Evolutionary conservation across 768 basidiomycete species (phyloP).

Genomic region (Thelephora aurantiotincta): DNA sequence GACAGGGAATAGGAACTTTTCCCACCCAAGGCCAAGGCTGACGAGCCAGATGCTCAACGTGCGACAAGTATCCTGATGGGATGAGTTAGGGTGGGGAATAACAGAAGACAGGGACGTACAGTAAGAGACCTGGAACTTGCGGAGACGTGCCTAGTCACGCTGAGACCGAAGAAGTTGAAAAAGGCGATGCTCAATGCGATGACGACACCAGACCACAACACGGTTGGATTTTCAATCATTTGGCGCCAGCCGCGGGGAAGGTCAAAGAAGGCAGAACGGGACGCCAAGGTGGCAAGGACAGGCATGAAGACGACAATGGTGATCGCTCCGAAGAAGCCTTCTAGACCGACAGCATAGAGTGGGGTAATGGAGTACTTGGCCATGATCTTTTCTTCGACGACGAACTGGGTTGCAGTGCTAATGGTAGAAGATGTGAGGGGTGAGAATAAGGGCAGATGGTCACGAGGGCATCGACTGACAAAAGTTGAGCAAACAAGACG

Average conservation of each 20-base stretch:
- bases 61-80: slow-evolving; percentile 63
- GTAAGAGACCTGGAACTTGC: slow-evolving; percentile 86
- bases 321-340: slow-evolving; percentile 82
- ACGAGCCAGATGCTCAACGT: slow-evolving; percentile 95
- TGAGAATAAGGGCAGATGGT: slow-evolving; percentile 6
- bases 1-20: slow-evolving; percentile 67
- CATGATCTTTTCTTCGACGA: slow-evolving; percentile 96
- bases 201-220: slow-evolving; percentile 29
- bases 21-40: slow-evolving; percentile 84
- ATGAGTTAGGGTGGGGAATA: no score
- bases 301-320: slow-evolving; percentile 73
- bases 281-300: slow-evolving; percentile 56
- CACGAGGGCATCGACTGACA: slow-evolving; percentile 37
- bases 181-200: slow-evolving; percentile 37
- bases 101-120: no score
- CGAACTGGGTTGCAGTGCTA: slow-evolving; percentile 85
- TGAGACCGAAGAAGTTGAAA: slow-evolving; percentile 68
- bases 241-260: slow-evolving; percentile 82
- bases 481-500: slow-evolving; percentile 87
- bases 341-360: slow-evolving; percentile 85
- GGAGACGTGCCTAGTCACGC: slow-evolving; percentile 85
- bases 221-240: slow-evolving; percentile 61
- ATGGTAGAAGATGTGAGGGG: not conserved
- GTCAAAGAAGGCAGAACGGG: slow-evolving; percentile 63
- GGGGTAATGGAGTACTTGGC: slow-evolving; percentile 74